A percentile compares a stretch with the other conserved stretches of the same genome.
Evolutionary conservation across 768 basidiomycete genomes (phyloP).

Genomic region (Nidularia sp.): DNA sequence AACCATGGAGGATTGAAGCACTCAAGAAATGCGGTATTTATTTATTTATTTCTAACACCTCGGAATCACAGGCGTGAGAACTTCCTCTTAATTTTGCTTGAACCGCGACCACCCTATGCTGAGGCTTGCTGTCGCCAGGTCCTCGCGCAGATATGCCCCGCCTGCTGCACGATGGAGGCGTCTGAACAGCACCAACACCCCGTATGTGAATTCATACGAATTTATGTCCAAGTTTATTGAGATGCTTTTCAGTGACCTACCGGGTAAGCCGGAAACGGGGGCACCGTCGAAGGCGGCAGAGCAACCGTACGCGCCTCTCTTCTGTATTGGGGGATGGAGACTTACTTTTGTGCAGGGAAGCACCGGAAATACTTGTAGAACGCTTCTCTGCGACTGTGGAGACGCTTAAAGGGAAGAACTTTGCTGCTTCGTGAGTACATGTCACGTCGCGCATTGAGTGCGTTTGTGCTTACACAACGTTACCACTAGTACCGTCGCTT

Average conservation of each 20-base stretch:
- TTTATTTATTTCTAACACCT: background rate
- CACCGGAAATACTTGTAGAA: too few species aligned
- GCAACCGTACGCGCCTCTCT: too few species aligned
- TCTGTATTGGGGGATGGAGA: background rate
- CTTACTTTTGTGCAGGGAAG: background rate
- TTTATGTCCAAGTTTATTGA: background rate
- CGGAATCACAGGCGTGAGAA: conserved; percentile 9
- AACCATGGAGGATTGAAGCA: too few species aligned
- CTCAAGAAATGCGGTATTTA: background rate
- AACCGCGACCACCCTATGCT: conserved; percentile 14
- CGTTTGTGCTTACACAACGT: too few species aligned
- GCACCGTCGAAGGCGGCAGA: background rate
- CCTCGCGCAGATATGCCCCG: conserved; percentile 10
- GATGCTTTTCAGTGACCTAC: background rate
- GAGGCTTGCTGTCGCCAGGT: conserved; percentile 13
- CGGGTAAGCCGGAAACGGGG: background rate
- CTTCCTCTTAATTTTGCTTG: conserved; percentile 7
- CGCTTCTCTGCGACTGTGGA: too few species aligned
- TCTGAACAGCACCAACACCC: conserved; percentile 3
- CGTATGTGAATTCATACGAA: background rate
- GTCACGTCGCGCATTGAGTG: too few species aligned
- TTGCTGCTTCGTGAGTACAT: too few species aligned
- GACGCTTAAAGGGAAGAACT: too few species aligned
- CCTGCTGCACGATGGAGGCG: conserved; percentile 7
- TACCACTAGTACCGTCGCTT: too few species aligned